Base-by-base conservation (phyloP, 495 filamentous ascomycete species). In the Daldinia vernicosa region DNA sequence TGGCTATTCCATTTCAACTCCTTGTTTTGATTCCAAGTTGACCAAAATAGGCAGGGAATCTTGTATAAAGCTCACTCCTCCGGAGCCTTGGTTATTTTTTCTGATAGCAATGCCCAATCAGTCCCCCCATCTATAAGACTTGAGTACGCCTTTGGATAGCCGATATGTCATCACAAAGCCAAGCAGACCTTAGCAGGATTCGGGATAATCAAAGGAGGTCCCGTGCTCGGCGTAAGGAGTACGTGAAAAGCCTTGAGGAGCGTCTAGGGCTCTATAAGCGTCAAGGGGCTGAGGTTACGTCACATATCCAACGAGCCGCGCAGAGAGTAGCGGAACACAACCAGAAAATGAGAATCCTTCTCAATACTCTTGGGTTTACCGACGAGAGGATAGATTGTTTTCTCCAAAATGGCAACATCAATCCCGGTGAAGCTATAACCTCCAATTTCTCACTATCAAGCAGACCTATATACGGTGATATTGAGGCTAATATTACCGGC, bases 151-250 rank as follows among this genome's bases (percentile, higher is more conserved):
- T 27, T 40, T 55, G 35, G 9, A 4, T 27, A 19, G 5, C 1
- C 0, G 40, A 59, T 37, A 74, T 74, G 62, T 43, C 12, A 35
- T 50, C 39, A 22, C 45, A 74, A 62, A 67, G 78, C 56, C 82
- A 82, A 63, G 70, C 79, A 52, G 82, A 84, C 63, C 82, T 86
- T 22, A 79, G 80, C 22, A 88, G 89, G 43, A 84, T 89, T 52
- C 85, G 93, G n/a, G 91, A 94, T 53, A 95, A 95, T 76, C 93
- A 95, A 74, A 87, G 93, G 47, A 90, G 89, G 39, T 93, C 90
- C 52, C 89, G 93, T 26, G 91, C 92, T 12, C 84, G 89, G 24
- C 87, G 88, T 65, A 93, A 92, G 79, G 89, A 93, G 75, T 92
- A 96, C 75, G 78, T 93, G 19, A 80, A 86, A 35, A 88, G 91